Conservation (phyloP, 108 stramenopile species). For the Skeletonema tropicum region DNA sequence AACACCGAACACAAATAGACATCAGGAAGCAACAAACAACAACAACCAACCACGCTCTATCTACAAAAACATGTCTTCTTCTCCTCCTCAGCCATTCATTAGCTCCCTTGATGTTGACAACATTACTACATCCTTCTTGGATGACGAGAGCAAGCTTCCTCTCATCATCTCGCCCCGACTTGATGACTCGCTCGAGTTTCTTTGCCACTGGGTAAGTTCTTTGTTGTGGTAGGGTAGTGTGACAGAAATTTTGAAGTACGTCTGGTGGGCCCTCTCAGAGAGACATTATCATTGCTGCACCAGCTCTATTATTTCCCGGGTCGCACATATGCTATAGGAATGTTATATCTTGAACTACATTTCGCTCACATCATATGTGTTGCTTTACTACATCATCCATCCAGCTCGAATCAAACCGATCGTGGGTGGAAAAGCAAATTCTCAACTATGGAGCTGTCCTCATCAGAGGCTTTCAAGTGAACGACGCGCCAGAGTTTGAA, state of each 20-base stretch:
- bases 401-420: conserved; percentile 13
- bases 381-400: no score
- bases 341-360: no score
- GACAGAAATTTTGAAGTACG: no score
- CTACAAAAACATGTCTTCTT: not conserved
- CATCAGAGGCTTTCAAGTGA: conserved; percentile 48
- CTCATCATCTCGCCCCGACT: conserved; percentile 5
- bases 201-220: not conserved
- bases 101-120: conserved; percentile 6
- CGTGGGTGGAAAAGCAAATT: conserved; percentile 48
- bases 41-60: no score
- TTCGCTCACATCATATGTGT: no score
- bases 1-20: no score
- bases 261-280: no score
- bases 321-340: no score
- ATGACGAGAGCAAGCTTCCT: conserved; percentile 5
- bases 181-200: conserved; percentile 6
- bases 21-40: no score
- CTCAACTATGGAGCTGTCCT: conserved; percentile 55
- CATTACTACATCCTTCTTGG: conserved; percentile 1
- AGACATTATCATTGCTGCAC: no score
- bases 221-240: no score
- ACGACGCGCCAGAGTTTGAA: conserved; percentile 33
- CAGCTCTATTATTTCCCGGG: no score
- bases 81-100: not conserved